Evolutionary conservation across 176 grass and related monocot genomes (phyloP), one percentile per base, ranked within the genome.

Genomic region (Zoysia pacifica): DNA sequence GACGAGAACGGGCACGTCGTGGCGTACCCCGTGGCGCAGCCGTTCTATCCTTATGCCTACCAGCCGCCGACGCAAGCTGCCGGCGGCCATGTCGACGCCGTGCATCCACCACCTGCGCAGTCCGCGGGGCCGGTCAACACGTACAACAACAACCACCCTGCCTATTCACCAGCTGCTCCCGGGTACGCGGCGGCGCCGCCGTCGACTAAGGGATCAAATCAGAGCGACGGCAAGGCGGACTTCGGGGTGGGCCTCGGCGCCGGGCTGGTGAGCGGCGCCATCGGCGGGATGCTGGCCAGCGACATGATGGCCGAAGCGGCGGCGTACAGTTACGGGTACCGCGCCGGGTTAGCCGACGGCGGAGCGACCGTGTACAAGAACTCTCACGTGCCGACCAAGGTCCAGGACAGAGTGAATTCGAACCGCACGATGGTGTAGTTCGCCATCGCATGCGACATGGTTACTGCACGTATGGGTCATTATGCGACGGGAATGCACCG

Each of bases 241-340:
- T 81, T 91, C 1, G 79, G 82, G 55, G 70, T 65, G 75, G 91
- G 79, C 9, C 79, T 86, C 9, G 89, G 77, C n/a, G 83, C 83
- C 8, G 86, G 93, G n/a, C 49, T 89, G 69, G 82, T 88, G 7
- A 61, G 84, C 40, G 93, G 93, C 42, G 92, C 92, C 0, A 82
- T 90, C 54, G 82, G 90, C 56, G 88, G 90, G 37, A 85, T 91
- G 62, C 59, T 90, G 49, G 67, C 86, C 36, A 79, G 82, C 36
- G 94, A 91, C 36, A 86, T 88, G 83, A 62, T 90, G 73, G 79
- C 91, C 0, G 89, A 97, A 48, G 78, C 37, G 11, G 71, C 79
- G 47, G 86, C 71, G 2, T 93, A 93, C 62, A 81, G 79, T 48
- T 61, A 59, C 7, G 90, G 90, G 2, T 97, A 94, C 79, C 80